Evolutionary conservation across 1,284 basidiomycete species (phyloP).

Genomic region (Cryptococcus neoformans): DNA sequence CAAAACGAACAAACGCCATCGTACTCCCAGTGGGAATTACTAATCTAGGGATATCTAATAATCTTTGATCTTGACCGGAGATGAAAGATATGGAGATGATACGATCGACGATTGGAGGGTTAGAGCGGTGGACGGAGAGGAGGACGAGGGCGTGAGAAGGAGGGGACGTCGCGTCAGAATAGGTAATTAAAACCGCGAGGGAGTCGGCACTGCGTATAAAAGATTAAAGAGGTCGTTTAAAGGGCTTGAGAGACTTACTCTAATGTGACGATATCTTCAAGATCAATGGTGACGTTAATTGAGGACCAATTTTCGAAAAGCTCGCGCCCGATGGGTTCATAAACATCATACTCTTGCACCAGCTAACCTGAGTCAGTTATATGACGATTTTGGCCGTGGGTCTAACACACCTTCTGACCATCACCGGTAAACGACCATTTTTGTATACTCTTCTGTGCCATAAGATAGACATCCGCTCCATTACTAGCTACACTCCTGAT

Average conservation of each 20-base stretch:
- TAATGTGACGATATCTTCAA: conserved; percentile 34
- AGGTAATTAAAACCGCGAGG: conserved; percentile 41
- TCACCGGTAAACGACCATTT: conserved; percentile 37
- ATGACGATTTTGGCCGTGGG: not conserved
- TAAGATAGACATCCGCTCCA: conserved; percentile 25
- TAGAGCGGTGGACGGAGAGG: conserved; percentile 18
- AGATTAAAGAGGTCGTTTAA: not conserved
- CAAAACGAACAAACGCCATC: conserved; percentile 48
- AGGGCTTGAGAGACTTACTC: not conserved
- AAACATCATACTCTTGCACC: conserved; percentile 36
- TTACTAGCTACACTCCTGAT: conserved; percentile 23
- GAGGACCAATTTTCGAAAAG: conserved; percentile 31
- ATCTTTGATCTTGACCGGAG: conserved; percentile 19
- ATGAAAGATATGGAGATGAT: not conserved
- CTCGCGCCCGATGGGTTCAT: conserved; percentile 26
- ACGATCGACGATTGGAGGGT: not conserved
- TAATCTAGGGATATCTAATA: conserved; percentile 45
- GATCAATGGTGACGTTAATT: conserved; percentile 28
- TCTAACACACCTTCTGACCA: conserved; percentile 23
- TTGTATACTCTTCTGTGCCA: conserved; percentile 37
- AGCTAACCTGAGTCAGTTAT: conserved; percentile 14
- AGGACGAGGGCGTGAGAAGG: conserved; percentile 34
- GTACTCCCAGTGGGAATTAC: conserved; percentile 31
- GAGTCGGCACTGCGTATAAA: conserved; percentile 15
- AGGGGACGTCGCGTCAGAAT: conserved; percentile 22